Base-by-base conservation (phyloP, 2,329 filamentous ascomycete genomes). In the Colletotrichum paranaense region DNA sequence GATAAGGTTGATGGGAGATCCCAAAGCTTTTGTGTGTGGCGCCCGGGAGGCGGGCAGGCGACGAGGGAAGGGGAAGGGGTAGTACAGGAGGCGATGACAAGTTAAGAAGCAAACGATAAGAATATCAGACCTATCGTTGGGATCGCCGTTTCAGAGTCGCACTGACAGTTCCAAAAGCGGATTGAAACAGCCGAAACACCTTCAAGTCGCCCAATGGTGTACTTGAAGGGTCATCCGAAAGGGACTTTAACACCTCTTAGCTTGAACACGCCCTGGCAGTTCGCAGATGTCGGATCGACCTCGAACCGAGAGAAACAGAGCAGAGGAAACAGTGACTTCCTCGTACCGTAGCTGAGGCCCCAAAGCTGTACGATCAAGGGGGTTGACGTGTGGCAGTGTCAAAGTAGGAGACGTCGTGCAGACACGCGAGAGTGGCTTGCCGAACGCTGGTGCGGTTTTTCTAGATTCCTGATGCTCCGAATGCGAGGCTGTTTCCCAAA, bases 131-230 rank as follows among this genome's bases (percentile, higher is more conserved):
- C 77, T 79, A 78, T 79, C 76, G 74, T 77, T 77, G 78, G 79
- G 81, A 84, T 83, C 81, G 80, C 81, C 80, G 79, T 81, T 82
- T 81, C 79, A 81, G 77, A 78, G 77, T 81, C 78, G 81, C 79
- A 82, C 79, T 80, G 80, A 81, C 79, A 77, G 76, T 78, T 78
- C 77, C 76, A 72, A 77, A 79, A 76, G 77, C 77, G 76, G 78
- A 80, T 82, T 81, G 80, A 84, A 83, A 83, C 82, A 78, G 78
- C 80, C 82, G 80, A 84, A 83, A 84, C 82, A 79, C 79, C 77
- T 76, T 75, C 72, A 77, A 79, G 78, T 78, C 78, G 78, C 79
- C 78, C 76, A 77, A 75, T 74, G 73, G 71, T 78, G 75, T 75
- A 68, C 68, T 75, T 76, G 76, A 75, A 74, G 74, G 68, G 75